These are phyloP conservation scores for Fraxinus quadrangulata DNA, from an alignment of 257 asterid species.

Conservation along the genomic window DNA sequence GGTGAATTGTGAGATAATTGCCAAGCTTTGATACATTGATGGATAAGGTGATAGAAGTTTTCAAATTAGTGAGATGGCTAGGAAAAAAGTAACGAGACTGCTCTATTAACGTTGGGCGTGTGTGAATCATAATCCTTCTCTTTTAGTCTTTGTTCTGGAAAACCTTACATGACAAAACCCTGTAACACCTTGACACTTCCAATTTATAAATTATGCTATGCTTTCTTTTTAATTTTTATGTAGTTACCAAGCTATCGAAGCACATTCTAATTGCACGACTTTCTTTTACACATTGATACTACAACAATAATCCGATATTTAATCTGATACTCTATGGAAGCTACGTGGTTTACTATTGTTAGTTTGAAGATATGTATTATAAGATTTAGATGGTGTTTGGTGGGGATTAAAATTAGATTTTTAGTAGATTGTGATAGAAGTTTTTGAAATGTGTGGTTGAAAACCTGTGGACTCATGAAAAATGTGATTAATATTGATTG, in stretches of 20 bases:
- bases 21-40: neutral
- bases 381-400: no score
- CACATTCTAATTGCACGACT: neutral
- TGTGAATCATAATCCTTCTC: neutral
- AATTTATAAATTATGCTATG: neutral
- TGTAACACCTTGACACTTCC: neutral
- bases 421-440: no score
- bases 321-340: neutral
- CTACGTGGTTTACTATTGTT: neutral
- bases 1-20: neutral
- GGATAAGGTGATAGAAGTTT: neutral
- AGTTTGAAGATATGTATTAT: no score
- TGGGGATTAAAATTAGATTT: no score
- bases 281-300: neutral
- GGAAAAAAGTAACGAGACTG: neutral
- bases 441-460: no score
- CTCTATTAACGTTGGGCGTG: neutral
- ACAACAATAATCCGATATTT: no score
- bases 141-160: neutral
- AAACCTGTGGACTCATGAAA: no score
- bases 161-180: neutral
- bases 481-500: no score
- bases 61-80: slow-evolving; percentile 1
- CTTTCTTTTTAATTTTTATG: neutral
- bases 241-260: neutral